Evolutionary conservation across 371 early-diverging fungal genomes (phyloP).

Genomic region (Spraguea lophii): DNA sequence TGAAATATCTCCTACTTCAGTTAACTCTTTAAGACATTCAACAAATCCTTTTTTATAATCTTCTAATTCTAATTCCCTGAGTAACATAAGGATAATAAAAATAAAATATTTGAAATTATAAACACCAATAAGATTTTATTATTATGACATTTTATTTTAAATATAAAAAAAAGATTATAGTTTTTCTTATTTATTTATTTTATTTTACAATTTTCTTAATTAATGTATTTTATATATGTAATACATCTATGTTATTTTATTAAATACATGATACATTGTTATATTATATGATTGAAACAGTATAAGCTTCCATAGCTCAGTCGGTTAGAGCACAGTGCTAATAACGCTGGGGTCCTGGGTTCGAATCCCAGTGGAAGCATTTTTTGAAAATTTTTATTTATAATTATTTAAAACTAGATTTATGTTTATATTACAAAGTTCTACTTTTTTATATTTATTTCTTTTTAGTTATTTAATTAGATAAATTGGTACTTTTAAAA

Average conservation of each 20-base stretch:
- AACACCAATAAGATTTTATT: too few species aligned
- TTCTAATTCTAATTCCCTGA: slow-evolving; percentile 14
- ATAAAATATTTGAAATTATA: too few species aligned
- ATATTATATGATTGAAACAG: background rate
- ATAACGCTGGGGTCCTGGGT: background rate
- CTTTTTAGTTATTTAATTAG: too few species aligned
- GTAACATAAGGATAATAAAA: too few species aligned
- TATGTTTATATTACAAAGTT: too few species aligned
- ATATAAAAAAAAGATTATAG: too few species aligned
- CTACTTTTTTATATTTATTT: too few species aligned
- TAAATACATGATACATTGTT: background rate
- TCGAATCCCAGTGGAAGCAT: slow-evolving; percentile 1
- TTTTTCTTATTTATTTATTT: too few species aligned
- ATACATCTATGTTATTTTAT: background rate
- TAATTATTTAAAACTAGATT: too few species aligned
- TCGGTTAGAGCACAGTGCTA: background rate
- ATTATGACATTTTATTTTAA: too few species aligned
- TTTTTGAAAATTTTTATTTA: background rate
- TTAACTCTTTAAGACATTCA: slow-evolving; percentile 20
- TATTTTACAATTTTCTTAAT: background rate
- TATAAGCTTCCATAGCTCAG: background rate
- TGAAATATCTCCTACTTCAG: slow-evolving; percentile 14
- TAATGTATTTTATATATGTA: background rate
- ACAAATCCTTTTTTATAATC: slow-evolving; percentile 33
- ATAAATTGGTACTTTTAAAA: too few species aligned